phyloP scores from a whole-genome alignment of 257 asterid species.

The Rubia yunnanensis region DNA sequence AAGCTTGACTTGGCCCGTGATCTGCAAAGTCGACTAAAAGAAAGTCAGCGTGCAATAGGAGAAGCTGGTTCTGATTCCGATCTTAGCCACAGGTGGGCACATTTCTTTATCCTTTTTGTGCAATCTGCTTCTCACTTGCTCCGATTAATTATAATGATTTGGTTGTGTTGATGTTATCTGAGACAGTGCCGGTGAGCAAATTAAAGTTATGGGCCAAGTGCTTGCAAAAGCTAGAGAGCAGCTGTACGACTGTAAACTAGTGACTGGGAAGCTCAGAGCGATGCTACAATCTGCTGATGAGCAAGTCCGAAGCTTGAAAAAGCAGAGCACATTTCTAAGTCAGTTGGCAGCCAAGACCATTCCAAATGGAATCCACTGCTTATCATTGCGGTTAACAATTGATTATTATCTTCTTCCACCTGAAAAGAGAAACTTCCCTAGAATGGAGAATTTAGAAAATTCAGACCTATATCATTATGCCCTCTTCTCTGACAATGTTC shows the following conservation, averaged over 20 bases:
- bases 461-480: conserved; percentile 87
- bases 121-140: conserved; percentile 3
- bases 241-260: conserved; percentile 83
- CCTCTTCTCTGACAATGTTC: conserved; percentile 91
- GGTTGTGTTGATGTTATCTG: conserved; percentile 12
- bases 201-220: conserved; percentile 87
- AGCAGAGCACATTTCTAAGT: conserved; percentile 96
- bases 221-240: conserved; percentile 85
- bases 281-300: conserved; percentile 97
- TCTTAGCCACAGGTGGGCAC: conserved; percentile 54
- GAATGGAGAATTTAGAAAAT: conserved; percentile 75
- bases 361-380: conserved; percentile 94
- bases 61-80: conserved; percentile 82
- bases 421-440: conserved; percentile 76
- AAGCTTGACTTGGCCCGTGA: conserved; percentile 61
- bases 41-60: conserved; percentile 90
- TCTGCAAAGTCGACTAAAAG: conserved; percentile 75
- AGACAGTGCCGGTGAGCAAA: conserved; percentile 71
- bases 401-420: conserved; percentile 82
- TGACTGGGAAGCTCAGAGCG: conserved; percentile 89
- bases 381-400: conserved; percentile 85
- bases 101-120: neutral
- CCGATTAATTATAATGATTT: conserved; percentile 17
- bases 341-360: conserved; percentile 96
- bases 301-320: conserved; percentile 92